Conservation (phyloP, 305 asterid genomes). For the Solanum hybrid region DNA sequence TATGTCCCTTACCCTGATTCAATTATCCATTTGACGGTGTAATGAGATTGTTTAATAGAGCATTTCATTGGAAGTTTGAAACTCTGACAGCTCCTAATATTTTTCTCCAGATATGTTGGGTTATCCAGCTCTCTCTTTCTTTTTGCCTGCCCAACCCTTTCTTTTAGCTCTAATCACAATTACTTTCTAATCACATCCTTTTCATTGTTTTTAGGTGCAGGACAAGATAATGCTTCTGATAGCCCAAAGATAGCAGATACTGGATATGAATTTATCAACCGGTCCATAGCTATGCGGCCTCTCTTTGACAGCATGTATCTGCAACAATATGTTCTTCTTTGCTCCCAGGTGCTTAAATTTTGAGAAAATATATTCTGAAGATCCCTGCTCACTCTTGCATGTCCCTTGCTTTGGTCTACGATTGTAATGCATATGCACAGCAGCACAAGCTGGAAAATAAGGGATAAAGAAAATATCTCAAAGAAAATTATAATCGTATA, state of each 20-base stretch:
- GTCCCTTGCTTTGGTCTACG: background rate
- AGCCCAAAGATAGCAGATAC: conserved; percentile 16
- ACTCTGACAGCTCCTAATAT: background rate
- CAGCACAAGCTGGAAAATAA: background rate
- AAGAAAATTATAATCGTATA: background rate
- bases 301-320: conserved; percentile 57
- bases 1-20: background rate
- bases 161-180: background rate
- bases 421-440: background rate
- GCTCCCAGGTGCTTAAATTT: conserved; percentile 56
- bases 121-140: background rate
- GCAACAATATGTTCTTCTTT: conserved; percentile 87
- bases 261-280: conserved; percentile 46
- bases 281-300: conserved; percentile 36
- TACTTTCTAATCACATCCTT: background rate
- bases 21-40: background rate
- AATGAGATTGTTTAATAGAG: background rate
- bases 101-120: background rate
- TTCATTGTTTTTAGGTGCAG: conserved; percentile 17
- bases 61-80: background rate
- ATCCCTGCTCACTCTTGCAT: background rate
- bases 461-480: background rate
- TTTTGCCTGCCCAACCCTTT: background rate
- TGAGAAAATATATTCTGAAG: background rate
- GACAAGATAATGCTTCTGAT: conserved; percentile 24